Evolutionary conservation across 768 basidiomycete species (phyloP).

Genomic region (Gloeophyllum trabeum): DNA sequence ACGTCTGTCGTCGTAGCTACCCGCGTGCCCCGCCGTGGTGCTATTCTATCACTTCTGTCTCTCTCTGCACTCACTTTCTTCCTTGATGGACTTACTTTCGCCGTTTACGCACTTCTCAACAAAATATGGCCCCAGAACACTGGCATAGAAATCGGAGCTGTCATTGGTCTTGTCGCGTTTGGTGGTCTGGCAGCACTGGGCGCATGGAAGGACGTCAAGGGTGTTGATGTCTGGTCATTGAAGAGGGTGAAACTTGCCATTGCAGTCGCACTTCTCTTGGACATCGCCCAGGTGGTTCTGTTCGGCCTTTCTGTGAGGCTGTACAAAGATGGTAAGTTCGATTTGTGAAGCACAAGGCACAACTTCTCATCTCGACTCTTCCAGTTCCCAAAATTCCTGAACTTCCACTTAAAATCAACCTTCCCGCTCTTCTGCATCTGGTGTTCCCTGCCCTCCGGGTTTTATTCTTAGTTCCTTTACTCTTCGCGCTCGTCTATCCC

Average conservation of each 20-base stretch:
- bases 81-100: slow-evolving; percentile 65
- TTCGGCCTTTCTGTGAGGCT: slow-evolving; percentile 28
- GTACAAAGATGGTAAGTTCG: slow-evolving; percentile 17
- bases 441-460: slow-evolving; percentile 55
- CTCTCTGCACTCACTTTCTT: slow-evolving; percentile 65
- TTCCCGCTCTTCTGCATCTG: slow-evolving; percentile 33
- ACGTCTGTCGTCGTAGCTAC: slow-evolving; percentile 68
- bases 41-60: slow-evolving; percentile 65
- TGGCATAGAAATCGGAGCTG: slow-evolving; percentile 55
- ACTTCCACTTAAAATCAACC: slow-evolving; percentile 14
- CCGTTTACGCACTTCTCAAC: slow-evolving; percentile 50
- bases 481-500: slow-evolving; percentile 53
- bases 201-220: slow-evolving; percentile 68
- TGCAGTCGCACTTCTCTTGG: slow-evolving; percentile 41
- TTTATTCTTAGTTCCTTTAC: slow-evolving; percentile 46
- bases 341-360: neutral
- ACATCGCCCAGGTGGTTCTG: slow-evolving; percentile 48
- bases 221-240: slow-evolving; percentile 56
- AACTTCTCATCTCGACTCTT: slow-evolving; percentile 6
- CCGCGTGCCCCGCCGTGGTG: slow-evolving; percentile 60
- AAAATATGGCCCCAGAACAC: slow-evolving; percentile 53
- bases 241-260: slow-evolving; percentile 46
- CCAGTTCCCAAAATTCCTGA: neutral
- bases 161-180: slow-evolving; percentile 61
- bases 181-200: slow-evolving; percentile 65